Evolutionary conservation across 345 rosid species (phyloP).

Genomic region (Excoecaria agallocha): DNA sequence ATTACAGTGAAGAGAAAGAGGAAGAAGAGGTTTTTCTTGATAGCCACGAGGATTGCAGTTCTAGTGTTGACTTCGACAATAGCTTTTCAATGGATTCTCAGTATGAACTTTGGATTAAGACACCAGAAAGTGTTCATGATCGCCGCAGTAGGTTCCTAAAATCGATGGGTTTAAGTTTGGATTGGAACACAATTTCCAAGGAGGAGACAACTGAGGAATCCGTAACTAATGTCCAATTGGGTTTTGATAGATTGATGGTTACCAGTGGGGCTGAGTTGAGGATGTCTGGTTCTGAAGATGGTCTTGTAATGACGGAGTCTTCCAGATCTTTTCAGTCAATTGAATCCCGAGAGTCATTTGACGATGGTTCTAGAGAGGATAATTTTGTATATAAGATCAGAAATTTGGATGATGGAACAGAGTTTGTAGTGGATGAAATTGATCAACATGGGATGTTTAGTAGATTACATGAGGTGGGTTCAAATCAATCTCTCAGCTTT

Average conservation of each 20-base stretch:
- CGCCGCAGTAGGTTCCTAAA: conserved; percentile 43
- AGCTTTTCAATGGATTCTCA: conserved; percentile 20
- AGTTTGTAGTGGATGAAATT: conserved; percentile 31
- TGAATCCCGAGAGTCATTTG: conserved; percentile 34
- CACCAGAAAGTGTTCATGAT: conserved; percentile 50
- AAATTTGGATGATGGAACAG: conserved; percentile 41
- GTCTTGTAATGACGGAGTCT: conserved; percentile 26
- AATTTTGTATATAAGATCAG: conserved; percentile 20
- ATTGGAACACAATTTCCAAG: conserved; percentile 19
- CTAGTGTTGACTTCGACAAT: conserved; percentile 21
- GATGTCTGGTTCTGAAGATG: conserved; percentile 31
- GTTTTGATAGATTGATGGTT: conserved; percentile 27
- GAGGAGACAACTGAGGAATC: conserved; percentile 28
- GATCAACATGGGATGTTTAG: conserved; percentile 30
- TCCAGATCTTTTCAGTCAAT: conserved; percentile 23
- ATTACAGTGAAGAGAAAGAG: conserved; percentile 35
- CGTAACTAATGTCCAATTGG: conserved; percentile 18
- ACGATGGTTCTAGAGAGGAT: conserved; percentile 21
- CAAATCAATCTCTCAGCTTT: conserved; percentile 41
- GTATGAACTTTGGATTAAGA: conserved; percentile 49
- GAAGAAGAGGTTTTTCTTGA: conserved; percentile 54
- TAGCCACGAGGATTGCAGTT: conserved; percentile 43
- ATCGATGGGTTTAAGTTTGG: conserved; percentile 36
- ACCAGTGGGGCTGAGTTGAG: conserved; percentile 40
- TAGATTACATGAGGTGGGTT: conserved; percentile 35